Percentiles rank a stretch among this genome's conserved stretches.
phyloP scores from a whole-genome alignment of 768 basidiomycete genomes.

The Collybiopsis luxurians region DNA sequence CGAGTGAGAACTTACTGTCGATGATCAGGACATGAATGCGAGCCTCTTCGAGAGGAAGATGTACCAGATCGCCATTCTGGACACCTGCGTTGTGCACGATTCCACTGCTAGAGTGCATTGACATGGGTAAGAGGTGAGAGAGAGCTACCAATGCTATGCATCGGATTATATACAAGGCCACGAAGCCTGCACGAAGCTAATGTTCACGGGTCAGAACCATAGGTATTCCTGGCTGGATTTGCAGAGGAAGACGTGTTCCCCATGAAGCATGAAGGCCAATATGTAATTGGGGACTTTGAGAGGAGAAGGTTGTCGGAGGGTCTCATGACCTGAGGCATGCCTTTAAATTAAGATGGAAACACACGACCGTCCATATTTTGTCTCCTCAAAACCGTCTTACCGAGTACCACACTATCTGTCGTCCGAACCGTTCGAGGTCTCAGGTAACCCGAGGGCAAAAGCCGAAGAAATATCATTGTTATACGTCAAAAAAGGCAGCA shows the following conservation, averaged over 20 bases:
- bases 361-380: no score
- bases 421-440: no score
- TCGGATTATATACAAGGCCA: neutral
- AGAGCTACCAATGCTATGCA: constrained; percentile 1
- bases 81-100: constrained; percentile 11
- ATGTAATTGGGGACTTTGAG: no score
- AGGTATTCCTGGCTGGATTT: neutral
- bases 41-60: constrained; percentile 40
- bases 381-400: no score
- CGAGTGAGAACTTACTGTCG: constrained; percentile 31
- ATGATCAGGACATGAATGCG: constrained; percentile 37
- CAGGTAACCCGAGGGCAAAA: neutral
- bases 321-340: no score
- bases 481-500: no score
- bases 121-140: neutral
- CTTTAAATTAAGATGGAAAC: no score
- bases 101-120: neutral
- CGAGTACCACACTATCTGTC: no score
- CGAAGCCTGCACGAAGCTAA: constrained; percentile 6
- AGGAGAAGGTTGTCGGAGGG: no score
- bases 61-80: constrained; percentile 5
- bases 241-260: neutral
- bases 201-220: constrained; percentile 2
- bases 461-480: neutral
- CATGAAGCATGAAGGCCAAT: no score